Conservation (phyloP, 345 rosid genomes). For the Ceriops zippeliana region DNA sequence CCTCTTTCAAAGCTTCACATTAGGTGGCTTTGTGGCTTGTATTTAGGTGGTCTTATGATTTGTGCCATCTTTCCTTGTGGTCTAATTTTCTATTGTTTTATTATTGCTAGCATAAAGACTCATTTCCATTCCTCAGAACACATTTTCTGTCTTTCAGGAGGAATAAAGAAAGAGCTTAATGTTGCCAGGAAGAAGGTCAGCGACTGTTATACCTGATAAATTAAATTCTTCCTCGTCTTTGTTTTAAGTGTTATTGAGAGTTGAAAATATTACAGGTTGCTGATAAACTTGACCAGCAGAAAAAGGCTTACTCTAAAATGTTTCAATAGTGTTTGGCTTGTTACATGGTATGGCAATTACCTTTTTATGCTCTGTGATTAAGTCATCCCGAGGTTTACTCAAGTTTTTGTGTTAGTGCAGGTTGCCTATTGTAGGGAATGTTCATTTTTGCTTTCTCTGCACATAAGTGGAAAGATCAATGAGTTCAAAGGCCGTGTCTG, state of each 20-base stretch:
- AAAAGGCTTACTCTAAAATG: slow-evolving; percentile 34
- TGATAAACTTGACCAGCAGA: slow-evolving; percentile 30
- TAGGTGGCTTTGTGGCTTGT: background rate
- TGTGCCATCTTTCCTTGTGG: background rate
- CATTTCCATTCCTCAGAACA: background rate
- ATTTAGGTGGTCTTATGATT: background rate
- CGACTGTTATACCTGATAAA: background rate
- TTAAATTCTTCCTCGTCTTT: background rate
- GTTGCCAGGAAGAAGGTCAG: slow-evolving; percentile 33
- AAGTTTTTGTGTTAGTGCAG: background rate
- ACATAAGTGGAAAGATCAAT: background rate
- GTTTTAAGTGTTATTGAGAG: background rate
- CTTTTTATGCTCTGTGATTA: background rate
- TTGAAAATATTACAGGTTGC: slow-evolving; percentile 26
- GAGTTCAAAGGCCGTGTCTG: background rate
- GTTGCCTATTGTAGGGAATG: background rate
- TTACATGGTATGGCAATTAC: slow-evolving; percentile 6
- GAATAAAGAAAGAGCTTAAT: slow-evolving; percentile 36
- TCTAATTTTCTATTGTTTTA: background rate
- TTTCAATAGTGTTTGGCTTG: slow-evolving; percentile 27
- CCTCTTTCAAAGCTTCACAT: background rate
- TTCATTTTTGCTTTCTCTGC: slow-evolving; percentile 5
- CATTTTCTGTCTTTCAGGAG: slow-evolving; percentile 18
- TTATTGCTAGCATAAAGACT: background rate
- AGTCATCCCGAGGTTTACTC: background rate